phyloP scores from a whole-genome alignment of 805 yeast genomes.

The Jamesozyma gamospora region DNA sequence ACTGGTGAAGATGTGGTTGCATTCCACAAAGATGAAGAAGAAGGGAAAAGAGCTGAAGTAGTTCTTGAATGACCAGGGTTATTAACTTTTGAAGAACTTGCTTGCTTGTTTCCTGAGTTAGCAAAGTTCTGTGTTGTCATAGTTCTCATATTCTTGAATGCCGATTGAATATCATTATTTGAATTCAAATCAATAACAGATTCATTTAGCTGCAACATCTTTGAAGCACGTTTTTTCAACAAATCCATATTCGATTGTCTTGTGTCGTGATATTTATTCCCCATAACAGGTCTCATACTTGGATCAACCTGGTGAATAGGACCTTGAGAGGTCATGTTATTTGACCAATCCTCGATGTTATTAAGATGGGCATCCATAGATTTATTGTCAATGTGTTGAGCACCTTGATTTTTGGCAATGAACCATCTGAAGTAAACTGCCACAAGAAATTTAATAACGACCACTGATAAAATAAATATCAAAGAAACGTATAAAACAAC shows the following conservation, averaged over 20 bases:
- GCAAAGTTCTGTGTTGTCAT: constrained; percentile 56
- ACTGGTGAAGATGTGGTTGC: constrained; percentile 5
- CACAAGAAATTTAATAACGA: constrained; percentile 62
- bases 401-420: constrained; percentile 73
- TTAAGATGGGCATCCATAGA: constrained; percentile 54
- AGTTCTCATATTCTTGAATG: constrained; percentile 34
- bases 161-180: not conserved
- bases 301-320: constrained; percentile 44
- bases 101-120: constrained; percentile 1
- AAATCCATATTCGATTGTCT: constrained; percentile 25
- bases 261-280: constrained; percentile 24
- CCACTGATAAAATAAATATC: constrained; percentile 75
- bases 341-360: constrained; percentile 79
- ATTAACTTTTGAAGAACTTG: not conserved
- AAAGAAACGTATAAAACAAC: constrained; percentile 75
- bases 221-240: constrained; percentile 31
- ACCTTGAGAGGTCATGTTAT: constrained; percentile 43
- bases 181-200: constrained; percentile 8
- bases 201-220: constrained; percentile 15
- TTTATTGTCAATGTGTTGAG: constrained; percentile 47
- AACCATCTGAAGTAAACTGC: constrained; percentile 89
- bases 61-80: constrained; percentile 2
- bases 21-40: constrained; percentile 12
- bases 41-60: constrained; percentile 5
- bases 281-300: constrained; percentile 40